Evolutionary conservation across 495 filamentous ascomycete species (phyloP).

Genomic region (Oleoguttula mirabilis): DNA sequence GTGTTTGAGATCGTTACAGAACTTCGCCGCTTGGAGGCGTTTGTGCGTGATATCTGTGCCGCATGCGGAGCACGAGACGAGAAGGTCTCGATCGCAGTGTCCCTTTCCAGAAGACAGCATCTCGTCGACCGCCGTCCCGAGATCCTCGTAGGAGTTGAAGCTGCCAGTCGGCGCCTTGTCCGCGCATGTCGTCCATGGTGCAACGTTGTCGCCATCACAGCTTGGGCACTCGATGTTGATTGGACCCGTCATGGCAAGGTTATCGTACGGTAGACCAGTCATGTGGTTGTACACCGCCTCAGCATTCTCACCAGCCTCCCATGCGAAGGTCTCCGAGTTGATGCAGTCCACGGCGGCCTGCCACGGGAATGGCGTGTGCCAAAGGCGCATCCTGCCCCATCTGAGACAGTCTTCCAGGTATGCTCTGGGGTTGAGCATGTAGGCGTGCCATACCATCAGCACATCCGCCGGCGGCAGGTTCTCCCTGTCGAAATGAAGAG

Average conservation of each 20-base stretch:
- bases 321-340: slow-evolving; percentile 49
- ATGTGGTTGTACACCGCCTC: slow-evolving; percentile 35
- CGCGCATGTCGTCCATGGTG: slow-evolving; percentile 50
- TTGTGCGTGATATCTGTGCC: slow-evolving; percentile 30
- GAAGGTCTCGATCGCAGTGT: slow-evolving; percentile 54
- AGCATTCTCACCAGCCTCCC: slow-evolving; percentile 39
- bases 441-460: slow-evolving; percentile 82
- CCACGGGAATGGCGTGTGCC: slow-evolving; percentile 64
- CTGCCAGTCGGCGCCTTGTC: background rate
- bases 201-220: slow-evolving; percentile 35
- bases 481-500: background rate
- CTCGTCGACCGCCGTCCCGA: background rate
- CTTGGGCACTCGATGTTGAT: slow-evolving; percentile 46
- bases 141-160: background rate
- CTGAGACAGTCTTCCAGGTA: slow-evolving; percentile 72
- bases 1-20: slow-evolving; percentile 39
- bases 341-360: slow-evolving; percentile 44
- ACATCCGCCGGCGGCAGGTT: slow-evolving; percentile 44
- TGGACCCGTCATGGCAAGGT: slow-evolving; percentile 36
- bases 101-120: slow-evolving; percentile 30
- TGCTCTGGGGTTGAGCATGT: slow-evolving; percentile 68
- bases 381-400: slow-evolving; percentile 45
- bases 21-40: slow-evolving; percentile 44
- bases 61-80: slow-evolving; percentile 22
- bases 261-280: slow-evolving; percentile 50